Percentiles rank a stretch among this genome's conserved stretches.
Conservation (phyloP, 2,329 filamentous ascomycete genomes). For the Dichotomopilus funicola region DNA sequence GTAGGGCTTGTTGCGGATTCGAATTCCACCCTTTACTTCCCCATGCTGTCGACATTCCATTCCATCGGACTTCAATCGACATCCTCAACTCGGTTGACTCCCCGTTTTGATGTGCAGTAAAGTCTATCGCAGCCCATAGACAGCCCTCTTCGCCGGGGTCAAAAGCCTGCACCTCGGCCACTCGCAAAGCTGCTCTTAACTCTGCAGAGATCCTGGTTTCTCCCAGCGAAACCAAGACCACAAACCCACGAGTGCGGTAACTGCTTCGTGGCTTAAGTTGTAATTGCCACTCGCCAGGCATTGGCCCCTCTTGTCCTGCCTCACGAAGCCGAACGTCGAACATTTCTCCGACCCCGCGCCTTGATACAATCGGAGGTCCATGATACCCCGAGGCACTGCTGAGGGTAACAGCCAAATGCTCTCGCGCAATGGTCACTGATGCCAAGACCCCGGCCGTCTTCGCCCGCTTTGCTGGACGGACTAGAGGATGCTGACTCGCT, state of each 20-base stretch:
- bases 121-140: constrained; percentile 19
- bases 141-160: constrained; percentile 17
- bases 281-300: constrained; percentile 4
- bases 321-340: constrained; percentile 8
- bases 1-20: constrained; percentile 18
- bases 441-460: constrained; percentile 6
- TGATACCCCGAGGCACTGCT: background rate
- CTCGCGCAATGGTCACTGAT: constrained; percentile 18
- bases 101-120: constrained; percentile 9
- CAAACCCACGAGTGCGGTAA: constrained; percentile 9
- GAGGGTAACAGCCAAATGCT: constrained; percentile 12
- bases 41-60: constrained; percentile 19
- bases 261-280: constrained; percentile 14
- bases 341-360: constrained; percentile 10
- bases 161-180: constrained; percentile 12
- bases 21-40: constrained; percentile 11
- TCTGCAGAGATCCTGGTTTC: background rate
- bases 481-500: background rate
- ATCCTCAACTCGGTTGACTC: constrained; percentile 7
- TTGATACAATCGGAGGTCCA: background rate
- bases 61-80: constrained; percentile 27
- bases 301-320: background rate
- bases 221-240: constrained; percentile 1
- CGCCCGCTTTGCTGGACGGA: constrained; percentile 19
- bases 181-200: constrained; percentile 7